Evolutionary conservation across 257 asterid species (phyloP), one percentile per base, ranked within the genome.

Genomic region (Haberlea rhodopensis): DNA sequence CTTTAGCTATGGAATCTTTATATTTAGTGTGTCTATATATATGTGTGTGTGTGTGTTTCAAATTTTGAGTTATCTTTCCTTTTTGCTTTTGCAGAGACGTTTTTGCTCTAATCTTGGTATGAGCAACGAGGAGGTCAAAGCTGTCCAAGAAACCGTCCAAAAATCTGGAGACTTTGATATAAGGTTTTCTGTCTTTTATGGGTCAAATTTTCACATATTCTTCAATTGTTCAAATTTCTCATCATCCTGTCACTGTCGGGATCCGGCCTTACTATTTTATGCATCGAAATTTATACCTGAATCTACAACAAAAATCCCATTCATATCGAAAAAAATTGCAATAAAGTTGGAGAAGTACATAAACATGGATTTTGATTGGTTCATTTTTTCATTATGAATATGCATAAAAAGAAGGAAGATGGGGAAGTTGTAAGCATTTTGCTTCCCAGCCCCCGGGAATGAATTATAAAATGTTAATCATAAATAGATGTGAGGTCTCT

Each of bases 71-170:
- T 24, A 31, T 73, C 59, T 46, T 23, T 22, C 46, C 53, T 48
- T 59, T 18, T 19, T 45, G 77, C 34, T 71, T 57, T 53, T 68
- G 8, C 76, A 85, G 96, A 87, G 96, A 64, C 96, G 96, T 63
- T 91, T 91, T 78, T 87, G 98, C 73, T 87, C 96, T 66, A 89
- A 89, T 80, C 94, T 91, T 73, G 95, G 91, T 21, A 83, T 88
- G 98, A 83, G 80, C 76, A 74, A 86, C 56, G 88, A 83, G 73
- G 94, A 85, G 66, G 83, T 88, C 48, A 88, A 88, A 82, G 95
- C 91, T 70, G 98, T 84, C 59, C 95, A 86, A 74, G 98, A 91
- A 81, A 81, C 98, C 19, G 95, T 89, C 66, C 81, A 83, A 62
- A 91, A 83, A 84, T 80, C 96, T 0, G 95, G 86, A 63, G 94